Evolutionary conservation across 1,284 basidiomycete genomes (phyloP).

Genomic region (Marasmius oreades): DNA sequence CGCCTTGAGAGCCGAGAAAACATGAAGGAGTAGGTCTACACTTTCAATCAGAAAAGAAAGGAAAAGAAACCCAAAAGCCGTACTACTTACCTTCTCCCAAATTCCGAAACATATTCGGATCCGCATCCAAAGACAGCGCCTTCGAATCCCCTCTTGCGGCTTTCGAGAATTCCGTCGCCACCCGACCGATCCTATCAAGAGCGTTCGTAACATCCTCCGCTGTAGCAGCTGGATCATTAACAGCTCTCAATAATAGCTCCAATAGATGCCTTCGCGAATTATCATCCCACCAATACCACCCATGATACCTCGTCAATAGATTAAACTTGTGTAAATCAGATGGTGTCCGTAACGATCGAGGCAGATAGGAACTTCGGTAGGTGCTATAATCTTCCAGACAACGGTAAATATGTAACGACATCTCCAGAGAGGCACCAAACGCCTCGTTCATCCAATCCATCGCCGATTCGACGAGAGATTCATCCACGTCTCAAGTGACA

Average conservation of each 20-base stretch:
- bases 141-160: neutral
- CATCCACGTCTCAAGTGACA: neutral
- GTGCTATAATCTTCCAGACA: slow-evolving; percentile 1
- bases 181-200: neutral
- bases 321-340: neutral
- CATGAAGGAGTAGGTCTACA: neutral
- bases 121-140: neutral
- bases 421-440: neutral
- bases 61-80: neutral
- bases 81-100: neutral
- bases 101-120: neutral
- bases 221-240: neutral
- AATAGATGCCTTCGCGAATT: neutral
- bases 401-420: neutral
- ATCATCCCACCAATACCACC: slow-evolving; percentile 4
- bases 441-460: slow-evolving; percentile 2
- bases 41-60: neutral
- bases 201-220: neutral
- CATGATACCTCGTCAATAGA: slow-evolving; percentile 1
- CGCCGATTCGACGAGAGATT: neutral
- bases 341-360: neutral
- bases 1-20: neutral
- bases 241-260: slow-evolving; percentile 1
- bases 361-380: neutral
- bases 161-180: neutral